Conservation (phyloP, 208 protist species). For the Acanthamoeba rhysodes region DNA sequence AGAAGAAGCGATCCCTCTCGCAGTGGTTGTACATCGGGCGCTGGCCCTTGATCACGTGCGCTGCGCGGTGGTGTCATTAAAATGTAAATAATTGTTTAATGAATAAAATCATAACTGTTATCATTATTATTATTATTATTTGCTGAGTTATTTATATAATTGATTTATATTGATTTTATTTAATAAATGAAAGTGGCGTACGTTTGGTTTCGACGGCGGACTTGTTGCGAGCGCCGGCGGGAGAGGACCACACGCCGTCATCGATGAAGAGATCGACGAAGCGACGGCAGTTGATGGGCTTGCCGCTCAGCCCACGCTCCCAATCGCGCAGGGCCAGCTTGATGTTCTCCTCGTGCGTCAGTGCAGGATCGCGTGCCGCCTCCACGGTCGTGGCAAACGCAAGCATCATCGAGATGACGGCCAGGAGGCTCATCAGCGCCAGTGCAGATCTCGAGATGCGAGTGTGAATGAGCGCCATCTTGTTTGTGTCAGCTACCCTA, state of each 20-base stretch:
- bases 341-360: constrained; percentile 24
- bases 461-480: neutral
- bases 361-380: neutral
- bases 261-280: constrained; percentile 54
- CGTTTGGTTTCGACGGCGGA: neutral
- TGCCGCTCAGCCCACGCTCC: constrained; percentile 49
- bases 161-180: neutral
- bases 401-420: neutral
- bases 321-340: neutral
- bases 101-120: too few species aligned
- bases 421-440: neutral
- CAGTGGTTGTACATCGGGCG: constrained; percentile 59
- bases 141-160: neutral
- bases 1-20: constrained; percentile 13
- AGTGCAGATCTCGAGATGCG: neutral
- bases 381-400: neutral
- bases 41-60: constrained; percentile 15
- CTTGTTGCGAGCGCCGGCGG: constrained; percentile 47
- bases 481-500: too few species aligned
- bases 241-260: constrained; percentile 39
- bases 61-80: neutral
- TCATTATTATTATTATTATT: too few species aligned
- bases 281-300: constrained; percentile 57
- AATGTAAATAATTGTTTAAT: neutral
- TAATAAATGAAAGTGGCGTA: neutral